Evolutionary conservation across 2,329 filamentous ascomycete species (phyloP), one percentile per base, ranked within the genome.

Genomic region (Pestalotiopsis sp.): DNA sequence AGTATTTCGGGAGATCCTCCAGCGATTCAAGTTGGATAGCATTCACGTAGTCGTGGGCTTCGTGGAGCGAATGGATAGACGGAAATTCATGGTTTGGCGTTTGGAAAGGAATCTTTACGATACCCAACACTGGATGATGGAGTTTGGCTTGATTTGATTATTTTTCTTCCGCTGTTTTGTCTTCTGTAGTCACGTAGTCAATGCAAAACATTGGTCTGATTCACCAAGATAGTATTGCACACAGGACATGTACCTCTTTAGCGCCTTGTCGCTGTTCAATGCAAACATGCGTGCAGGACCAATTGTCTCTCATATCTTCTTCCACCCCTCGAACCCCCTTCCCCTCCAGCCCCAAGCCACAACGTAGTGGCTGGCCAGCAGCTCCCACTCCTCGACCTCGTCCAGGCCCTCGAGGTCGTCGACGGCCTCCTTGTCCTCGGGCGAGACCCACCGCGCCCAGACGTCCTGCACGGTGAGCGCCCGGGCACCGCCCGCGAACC

Each of bases 361-460:
- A 72, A 95, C 90, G 76, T 99, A 99, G 83, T 99, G 96, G 72
- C 87, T 89, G 0, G 94, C 93, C 74, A 99, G 81, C 73, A 99
- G 80, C 75, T 91, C 86, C 92, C 96, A 97, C 82, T 99, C 96
- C 80, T 99, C 96, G 27, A 98, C 87, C 81, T 99, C 96, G 81
- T 99, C 96, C 71, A 99, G 80, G 75, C 96, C 94, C 79, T 99
- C 95, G 31, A 98, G 79, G 12, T 83, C 80, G 72, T 95, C 91
- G 1, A 98, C 89, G 62, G 95, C 85, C 75, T 93, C 91, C 80
- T 93, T 95, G 80, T 98, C 95, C 2, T 83, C 83, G 0, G 84
- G 77, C 0, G 78, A 76, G 3, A 97, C 84, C 94, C 95, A 98
- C 1, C 81, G 81, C 65, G 91, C 86, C 91, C 93, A 98, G 49